phyloP scores from a whole-genome alignment of 2,329 filamentous ascomycete genomes.

The Teratosphaeria epicoccoides region DNA sequence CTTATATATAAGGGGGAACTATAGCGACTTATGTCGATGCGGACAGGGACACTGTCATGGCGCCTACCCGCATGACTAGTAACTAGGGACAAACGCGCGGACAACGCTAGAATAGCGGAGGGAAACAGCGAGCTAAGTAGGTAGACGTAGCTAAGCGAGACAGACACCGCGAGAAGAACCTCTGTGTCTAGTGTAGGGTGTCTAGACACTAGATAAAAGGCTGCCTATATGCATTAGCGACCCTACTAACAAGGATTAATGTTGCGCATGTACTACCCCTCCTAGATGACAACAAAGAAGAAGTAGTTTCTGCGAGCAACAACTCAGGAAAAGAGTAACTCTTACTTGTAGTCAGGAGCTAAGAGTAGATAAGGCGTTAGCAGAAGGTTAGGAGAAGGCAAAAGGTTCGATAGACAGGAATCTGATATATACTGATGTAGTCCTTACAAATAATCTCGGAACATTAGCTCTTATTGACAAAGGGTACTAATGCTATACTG shows the following conservation, averaged over 20 bases:
- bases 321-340: slow-evolving; percentile 3
- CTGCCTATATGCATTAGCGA: too few relatives aligned
- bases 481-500: slow-evolving; percentile 6
- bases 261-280: too few relatives aligned
- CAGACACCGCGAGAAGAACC: too few relatives aligned
- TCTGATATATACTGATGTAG: slow-evolving; percentile 5
- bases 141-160: too few relatives aligned
- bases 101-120: neutral
- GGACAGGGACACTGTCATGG: slow-evolving; percentile 2
- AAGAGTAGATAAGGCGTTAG: slow-evolving; percentile 3
- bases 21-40: neutral
- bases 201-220: too few relatives aligned
- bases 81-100: neutral
- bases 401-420: slow-evolving; percentile 1
- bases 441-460: slow-evolving; percentile 1
- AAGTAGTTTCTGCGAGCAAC: neutral
- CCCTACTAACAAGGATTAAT: too few relatives aligned
- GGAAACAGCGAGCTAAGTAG: too few relatives aligned
- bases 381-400: neutral
- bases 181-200: too few relatives aligned
- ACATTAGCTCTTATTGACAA: slow-evolving; percentile 5
- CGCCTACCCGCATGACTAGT: neutral
- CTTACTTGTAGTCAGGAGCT: slow-evolving; percentile 3
- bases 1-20: too few relatives aligned
- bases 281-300: neutral